Evolutionary conservation across 148 eudicot species (phyloP), one percentile per base, ranked within the genome.

Genomic region (Oxyria digyna): DNA sequence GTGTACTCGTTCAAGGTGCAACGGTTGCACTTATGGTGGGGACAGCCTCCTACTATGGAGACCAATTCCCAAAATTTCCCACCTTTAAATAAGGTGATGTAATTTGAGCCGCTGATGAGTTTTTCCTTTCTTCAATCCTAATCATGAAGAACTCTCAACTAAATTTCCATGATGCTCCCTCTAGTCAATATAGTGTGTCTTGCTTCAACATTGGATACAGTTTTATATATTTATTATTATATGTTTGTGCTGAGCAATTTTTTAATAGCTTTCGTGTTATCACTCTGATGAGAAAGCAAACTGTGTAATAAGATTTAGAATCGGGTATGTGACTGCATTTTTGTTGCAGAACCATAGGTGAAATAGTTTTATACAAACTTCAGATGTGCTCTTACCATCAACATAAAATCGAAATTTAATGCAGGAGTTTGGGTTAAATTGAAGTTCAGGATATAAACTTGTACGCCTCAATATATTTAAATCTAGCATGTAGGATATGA

Each of bases 1-100:
- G 96, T 54, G 98, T 94, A 27, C 79, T 86, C 15, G 92, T 76
- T 35, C 98, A 94, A 81, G 98, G 97, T 62, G 96, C 86, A n/a
- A 94, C 98, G 0, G 98, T 94, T 59, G 96, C 96, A 18, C 75
- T 90, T 13, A 89, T 93, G 96, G 89, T 88, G 18, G 90, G 96
- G 54, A 83, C 91, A 4, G 95, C 98, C 63, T 73, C 73, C 76
- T 89, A 88, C 70, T 90, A 85, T 32, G 98, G 96, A 17, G 92
- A 90, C n/a, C 83, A 67, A 68, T 79, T 84, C 70, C 83, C 83
- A 12, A 81, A 78, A 55, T 78, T 78, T 59, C 85, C 81, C 18
- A 59, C 65, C 14, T 31, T 59, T 59, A 59, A 59, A 59, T 59
- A 37, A 59, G 37, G 37, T 59, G 35, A 59, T 29, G 65, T 29